These are phyloP conservation scores for Fusarium pseudocircinatum DNA, from an alignment of 2,329 filamentous ascomycete genomes.

Conservation along the genomic window DNA sequence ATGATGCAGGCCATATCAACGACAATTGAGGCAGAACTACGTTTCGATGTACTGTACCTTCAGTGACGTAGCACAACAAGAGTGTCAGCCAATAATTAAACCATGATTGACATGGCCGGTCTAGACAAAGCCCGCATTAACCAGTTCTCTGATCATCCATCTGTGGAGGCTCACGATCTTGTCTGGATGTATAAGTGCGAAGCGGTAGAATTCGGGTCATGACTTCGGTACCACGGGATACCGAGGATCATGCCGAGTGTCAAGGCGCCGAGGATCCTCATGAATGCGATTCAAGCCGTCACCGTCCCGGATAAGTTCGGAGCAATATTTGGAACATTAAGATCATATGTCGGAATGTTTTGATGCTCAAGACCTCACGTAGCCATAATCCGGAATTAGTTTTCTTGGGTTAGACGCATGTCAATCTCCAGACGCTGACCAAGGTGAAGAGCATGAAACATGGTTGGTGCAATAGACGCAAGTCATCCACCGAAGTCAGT, in stretches of 20 bases:
- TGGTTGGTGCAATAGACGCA: slow-evolving; percentile 15
- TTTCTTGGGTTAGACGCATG: slow-evolving; percentile 16
- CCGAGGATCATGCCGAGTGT: slow-evolving; percentile 37
- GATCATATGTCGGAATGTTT: slow-evolving; percentile 20
- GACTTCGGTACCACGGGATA: slow-evolving; percentile 32
- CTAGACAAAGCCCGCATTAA: not conserved
- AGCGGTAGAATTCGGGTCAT: slow-evolving; percentile 27
- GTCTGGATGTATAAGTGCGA: slow-evolving; percentile 27
- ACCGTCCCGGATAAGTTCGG: slow-evolving; percentile 28
- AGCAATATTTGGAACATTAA: slow-evolving; percentile 6
- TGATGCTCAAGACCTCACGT: slow-evolving; percentile 12
- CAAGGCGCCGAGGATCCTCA: slow-evolving; percentile 34
- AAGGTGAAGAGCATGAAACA: slow-evolving; percentile 20
- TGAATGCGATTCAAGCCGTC: slow-evolving; percentile 30
- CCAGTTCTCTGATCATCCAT: not conserved
- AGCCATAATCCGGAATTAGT: slow-evolving; percentile 35
- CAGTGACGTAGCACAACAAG: not conserved
- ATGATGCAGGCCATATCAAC: not conserved
- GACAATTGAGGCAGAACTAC: not conserved
- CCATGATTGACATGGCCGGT: not conserved
- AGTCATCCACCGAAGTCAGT: slow-evolving; percentile 3
- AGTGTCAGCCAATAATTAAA: not conserved
- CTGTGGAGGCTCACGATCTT: not conserved
- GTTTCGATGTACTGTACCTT: not conserved
- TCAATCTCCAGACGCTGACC: slow-evolving; percentile 32